phyloP scores from a whole-genome alignment of 75 land plant genomes.

The Pinus taeda region DNA sequence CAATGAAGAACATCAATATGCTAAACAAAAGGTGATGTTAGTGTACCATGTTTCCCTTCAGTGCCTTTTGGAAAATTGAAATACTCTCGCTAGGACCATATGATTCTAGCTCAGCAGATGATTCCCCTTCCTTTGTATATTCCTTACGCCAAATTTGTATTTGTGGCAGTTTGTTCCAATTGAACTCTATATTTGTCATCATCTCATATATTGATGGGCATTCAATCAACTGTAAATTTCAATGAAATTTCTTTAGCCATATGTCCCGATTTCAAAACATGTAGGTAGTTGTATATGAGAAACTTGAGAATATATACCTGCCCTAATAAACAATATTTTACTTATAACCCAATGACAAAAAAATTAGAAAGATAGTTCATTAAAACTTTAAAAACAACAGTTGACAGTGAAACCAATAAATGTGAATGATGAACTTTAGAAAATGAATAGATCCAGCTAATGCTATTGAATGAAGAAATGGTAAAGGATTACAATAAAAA shows the following conservation, averaged over 20 bases:
- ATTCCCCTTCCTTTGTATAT: constrained; percentile 25
- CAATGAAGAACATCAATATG: no score
- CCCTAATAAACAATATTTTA: not conserved
- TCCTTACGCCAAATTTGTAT: constrained; percentile 70
- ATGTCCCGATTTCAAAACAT: not conserved
- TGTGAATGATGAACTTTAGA: not conserved
- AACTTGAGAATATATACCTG: not conserved
- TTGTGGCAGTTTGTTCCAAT: constrained; percentile 67
- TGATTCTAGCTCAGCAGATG: constrained; percentile 26
- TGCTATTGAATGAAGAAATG: not conserved
- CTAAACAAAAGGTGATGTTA: not conserved
- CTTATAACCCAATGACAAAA: not conserved
- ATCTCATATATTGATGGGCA: constrained; percentile 93
- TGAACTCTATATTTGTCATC: constrained; percentile 65
- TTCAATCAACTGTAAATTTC: constrained; percentile 65
- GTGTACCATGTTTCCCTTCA: constrained; percentile 54
- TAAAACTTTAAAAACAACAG: not conserved
- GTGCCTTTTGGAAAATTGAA: constrained; percentile 51
- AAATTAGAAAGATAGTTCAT: not conserved
- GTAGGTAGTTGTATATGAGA: not conserved
- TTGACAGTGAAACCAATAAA: not conserved
- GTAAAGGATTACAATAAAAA: not conserved
- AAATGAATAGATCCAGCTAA: not conserved
- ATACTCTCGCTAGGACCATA: constrained; percentile 35
- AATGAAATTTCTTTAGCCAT: constrained; percentile 1